These are phyloP conservation scores for Pouteria campechiana DNA, from an alignment of 179 eudicot species.

Conservation along the genomic window DNA sequence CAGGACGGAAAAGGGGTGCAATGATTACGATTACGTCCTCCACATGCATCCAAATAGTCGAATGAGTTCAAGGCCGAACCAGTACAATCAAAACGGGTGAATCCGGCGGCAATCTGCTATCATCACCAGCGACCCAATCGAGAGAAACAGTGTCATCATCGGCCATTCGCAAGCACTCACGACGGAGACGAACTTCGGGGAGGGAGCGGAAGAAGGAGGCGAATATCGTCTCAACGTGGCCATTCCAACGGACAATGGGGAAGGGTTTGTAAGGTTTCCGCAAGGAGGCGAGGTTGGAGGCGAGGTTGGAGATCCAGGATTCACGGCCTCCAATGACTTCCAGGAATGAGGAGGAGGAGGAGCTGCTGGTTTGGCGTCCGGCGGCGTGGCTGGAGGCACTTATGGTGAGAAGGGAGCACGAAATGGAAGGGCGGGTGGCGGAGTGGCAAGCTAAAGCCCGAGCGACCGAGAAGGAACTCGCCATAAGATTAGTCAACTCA, in stretches of 20 bases:
- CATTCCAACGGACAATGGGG: slow-evolving; percentile 47
- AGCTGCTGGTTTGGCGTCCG: not conserved
- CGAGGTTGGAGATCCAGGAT: slow-evolving; percentile 35
- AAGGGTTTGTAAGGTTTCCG: slow-evolving; percentile 43
- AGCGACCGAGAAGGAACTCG: too few species aligned
- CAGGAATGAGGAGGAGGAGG: slow-evolving; percentile 9
- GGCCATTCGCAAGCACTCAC: slow-evolving; percentile 63
- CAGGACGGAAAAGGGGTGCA: too few species aligned
- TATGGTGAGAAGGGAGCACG: too few species aligned
- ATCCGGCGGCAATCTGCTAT: slow-evolving; percentile 21
- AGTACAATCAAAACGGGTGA: slow-evolving; percentile 66
- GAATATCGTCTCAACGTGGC: slow-evolving; percentile 85
- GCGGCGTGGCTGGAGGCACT: not conserved
- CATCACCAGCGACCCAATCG: slow-evolving; percentile 88
- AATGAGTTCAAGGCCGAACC: too few species aligned
- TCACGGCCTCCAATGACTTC: slow-evolving; percentile 52
- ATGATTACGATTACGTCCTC: too few species aligned
- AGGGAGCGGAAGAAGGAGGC: slow-evolving; percentile 61
- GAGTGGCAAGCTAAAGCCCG: too few species aligned
- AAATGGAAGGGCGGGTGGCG: too few species aligned
- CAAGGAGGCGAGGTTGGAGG: too few species aligned
- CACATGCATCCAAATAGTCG: too few species aligned
- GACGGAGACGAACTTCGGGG: slow-evolving; percentile 44
- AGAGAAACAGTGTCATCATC: slow-evolving; percentile 69
- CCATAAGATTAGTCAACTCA: too few species aligned